Percentiles rank a stretch among this genome's conserved stretches.
Evolutionary conservation across 2,329 filamentous ascomycete species (phyloP).

Genomic region (Aspergillus quadrilineatus): DNA sequence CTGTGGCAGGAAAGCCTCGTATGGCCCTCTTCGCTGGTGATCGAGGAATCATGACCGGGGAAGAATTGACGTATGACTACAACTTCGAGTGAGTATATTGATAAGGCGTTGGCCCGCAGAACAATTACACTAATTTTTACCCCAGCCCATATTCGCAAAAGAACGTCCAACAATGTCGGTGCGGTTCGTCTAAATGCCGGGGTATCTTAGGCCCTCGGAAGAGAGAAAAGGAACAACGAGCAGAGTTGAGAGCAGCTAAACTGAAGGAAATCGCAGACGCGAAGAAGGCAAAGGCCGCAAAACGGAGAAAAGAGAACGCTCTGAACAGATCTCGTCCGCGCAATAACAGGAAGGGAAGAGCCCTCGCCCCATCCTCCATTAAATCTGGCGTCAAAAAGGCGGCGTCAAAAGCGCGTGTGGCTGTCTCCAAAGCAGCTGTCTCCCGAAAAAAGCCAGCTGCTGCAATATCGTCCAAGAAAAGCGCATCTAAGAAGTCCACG

Average conservation of each 20-base stretch:
- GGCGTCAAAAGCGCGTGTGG: conserved; percentile 24
- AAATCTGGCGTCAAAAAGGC: conserved; percentile 36
- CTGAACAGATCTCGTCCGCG: conserved; percentile 7
- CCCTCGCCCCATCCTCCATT: conserved; percentile 28
- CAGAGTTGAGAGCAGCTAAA: conserved; percentile 25
- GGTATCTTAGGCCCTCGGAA: conserved; percentile 60
- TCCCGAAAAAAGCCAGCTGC: conserved; percentile 20
- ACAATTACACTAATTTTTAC: conserved; percentile 13
- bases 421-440: conserved; percentile 23
- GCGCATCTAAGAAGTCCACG: conserved; percentile 15
- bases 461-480: conserved; percentile 10
- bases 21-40: conserved; percentile 97
- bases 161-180: conserved; percentile 64
- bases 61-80: conserved; percentile 94
- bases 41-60: conserved; percentile 84
- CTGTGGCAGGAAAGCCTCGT: conserved; percentile 85
- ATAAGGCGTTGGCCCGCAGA: neutral
- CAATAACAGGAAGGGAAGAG: conserved; percentile 34
- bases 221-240: conserved; percentile 47
- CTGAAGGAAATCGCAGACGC: conserved; percentile 24
- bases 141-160: conserved; percentile 57
- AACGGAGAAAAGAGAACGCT: conserved; percentile 34
- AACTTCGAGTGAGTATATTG: conserved; percentile 61
- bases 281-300: conserved; percentile 26
- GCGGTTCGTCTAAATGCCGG: conserved; percentile 60